phyloP scores from a whole-genome alignment of 176 grass and related monocot genomes.

The Triticum timopheevii region DNA sequence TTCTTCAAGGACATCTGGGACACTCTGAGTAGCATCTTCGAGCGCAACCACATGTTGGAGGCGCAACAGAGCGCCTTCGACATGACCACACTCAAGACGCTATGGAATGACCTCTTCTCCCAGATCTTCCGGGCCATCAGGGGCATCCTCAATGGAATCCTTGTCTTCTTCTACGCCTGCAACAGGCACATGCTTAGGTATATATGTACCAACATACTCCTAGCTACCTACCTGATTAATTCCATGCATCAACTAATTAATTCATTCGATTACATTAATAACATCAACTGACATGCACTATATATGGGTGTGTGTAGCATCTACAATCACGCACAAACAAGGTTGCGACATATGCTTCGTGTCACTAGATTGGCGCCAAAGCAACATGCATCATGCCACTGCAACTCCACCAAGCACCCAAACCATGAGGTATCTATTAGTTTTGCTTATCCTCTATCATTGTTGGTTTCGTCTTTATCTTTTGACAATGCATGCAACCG shows the following conservation, averaged over 20 bases:
- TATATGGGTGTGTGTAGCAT: slow-evolving; percentile 36
- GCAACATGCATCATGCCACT: not conserved
- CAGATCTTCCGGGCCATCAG: slow-evolving; percentile 81
- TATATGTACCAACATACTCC: not conserved
- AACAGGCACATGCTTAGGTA: slow-evolving; percentile 86
- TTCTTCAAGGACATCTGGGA: slow-evolving; percentile 66
- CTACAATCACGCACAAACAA: slow-evolving; percentile 54
- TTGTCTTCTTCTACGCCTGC: slow-evolving; percentile 63
- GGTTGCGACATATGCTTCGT: slow-evolving; percentile 28
- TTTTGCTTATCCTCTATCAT: not conserved
- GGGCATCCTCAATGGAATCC: slow-evolving; percentile 70
- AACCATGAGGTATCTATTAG: not conserved
- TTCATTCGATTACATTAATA: too few relatives aligned
- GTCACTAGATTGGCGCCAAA: not conserved
- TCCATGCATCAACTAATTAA: too few relatives aligned
- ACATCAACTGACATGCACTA: too few relatives aligned
- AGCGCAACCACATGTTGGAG: slow-evolving; percentile 65
- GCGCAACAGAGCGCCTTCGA: slow-evolving; percentile 53
- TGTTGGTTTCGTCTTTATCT: not conserved
- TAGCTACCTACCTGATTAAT: too few relatives aligned
- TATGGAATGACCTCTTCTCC: slow-evolving; percentile 95
- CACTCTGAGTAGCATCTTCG: slow-evolving; percentile 65
- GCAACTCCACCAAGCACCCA: not conserved
- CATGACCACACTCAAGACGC: slow-evolving; percentile 49
- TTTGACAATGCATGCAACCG: not conserved